Evolutionary conservation across 1,139 yeast species (phyloP), one percentile per base, ranked within the genome.

Genomic region (Candida gigantensis): DNA sequence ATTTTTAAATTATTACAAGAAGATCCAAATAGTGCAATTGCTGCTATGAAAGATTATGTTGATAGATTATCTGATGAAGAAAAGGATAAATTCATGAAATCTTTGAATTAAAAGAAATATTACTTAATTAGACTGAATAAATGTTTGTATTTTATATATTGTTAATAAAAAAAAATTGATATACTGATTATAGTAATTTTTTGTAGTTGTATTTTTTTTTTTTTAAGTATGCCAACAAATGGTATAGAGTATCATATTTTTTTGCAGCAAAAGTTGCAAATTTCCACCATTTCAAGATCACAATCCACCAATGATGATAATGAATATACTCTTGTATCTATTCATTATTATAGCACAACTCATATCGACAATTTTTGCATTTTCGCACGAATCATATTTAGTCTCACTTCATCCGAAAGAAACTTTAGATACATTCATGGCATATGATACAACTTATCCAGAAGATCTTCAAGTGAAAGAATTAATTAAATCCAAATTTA

Each of bases 1-100:
- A 64, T 85, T 50, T 77, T 83, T 32, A 72, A 72, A 49, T 64
- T 80, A 43, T 74, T 84, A 53, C 77, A 77, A 52, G 72, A 68
- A 41, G 79, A 80, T 53, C 74, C 79, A 44, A 67, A 66, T 32
- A 69, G 68, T 49, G 77, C 83, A 34, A 70, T 77, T 34, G 60
- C 66, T 40, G 84, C 81, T 33, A 67, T 85, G 50, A 72, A 78
- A 46, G 87, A 81, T 44, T 81, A 80, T 28, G 59, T 84, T 46
- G 68, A 76, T 45, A 60, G 74, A 45, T 68, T 85, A 52, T 67
- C 85, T 14, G 72, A 74, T 29, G 79, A 76, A 43, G 87, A 84
- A 48, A 80, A 75, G 54, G 79, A 73, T 39, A 71, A 74, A 44
- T 62, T 74, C 38, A 51, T 74, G 39, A 65, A 60, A 29, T 57